Base-by-base conservation (phyloP, 345 rosid genomes). In the Eucalyptus erythrocorys region DNA sequence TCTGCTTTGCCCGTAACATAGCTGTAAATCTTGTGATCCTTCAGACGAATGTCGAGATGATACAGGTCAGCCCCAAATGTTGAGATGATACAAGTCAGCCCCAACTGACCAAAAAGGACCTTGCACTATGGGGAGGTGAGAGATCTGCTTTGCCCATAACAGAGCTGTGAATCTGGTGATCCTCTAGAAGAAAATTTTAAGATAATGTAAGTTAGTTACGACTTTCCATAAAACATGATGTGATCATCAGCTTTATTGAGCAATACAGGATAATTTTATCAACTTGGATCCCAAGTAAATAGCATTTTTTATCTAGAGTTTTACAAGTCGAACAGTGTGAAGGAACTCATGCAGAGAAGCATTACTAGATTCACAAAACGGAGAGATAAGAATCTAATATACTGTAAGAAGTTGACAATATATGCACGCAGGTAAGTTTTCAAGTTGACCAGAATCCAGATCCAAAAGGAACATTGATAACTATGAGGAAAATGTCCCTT, bases 1-100 rank as follows among this genome's bases (percentile, higher is more conserved):
- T 82, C 40, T 93, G 96, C 93, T 97, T 96, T 87, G 97, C 92
- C 57, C 98, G 94, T 89, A 95, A 87, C 99, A 97, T 96, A 89
- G 92, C 92, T 71, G 86, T 37, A 53, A 55, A 68, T 51, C 68
- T 37, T 30, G 89, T 48, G 55, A 51, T 79, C 90, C 91, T 89
- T 22, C 85, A 87, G 71, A 88, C 87, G 37, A 76, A 45, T 89
- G 85, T 71, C 24, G 15, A 86, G 87, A 12, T 40, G 37, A 30
- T 85, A 50, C 59, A 85, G 49, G 43, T 30, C 80, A 68, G 80
- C 43, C 80, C 42, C 98, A 66, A 9, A 48, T 89, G 85, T 71
- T 42, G n/a, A 86, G 86, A 11, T 37, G 24, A 30, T 32, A 50
- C 57, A 85, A 49, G 43, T n/a, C 82, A 76, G 82, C 15, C 82